Evolutionary conservation across 1,284 basidiomycete species (phyloP), one percentile per base, ranked within the genome.

Genomic region (Mycosarcoma maydis): DNA sequence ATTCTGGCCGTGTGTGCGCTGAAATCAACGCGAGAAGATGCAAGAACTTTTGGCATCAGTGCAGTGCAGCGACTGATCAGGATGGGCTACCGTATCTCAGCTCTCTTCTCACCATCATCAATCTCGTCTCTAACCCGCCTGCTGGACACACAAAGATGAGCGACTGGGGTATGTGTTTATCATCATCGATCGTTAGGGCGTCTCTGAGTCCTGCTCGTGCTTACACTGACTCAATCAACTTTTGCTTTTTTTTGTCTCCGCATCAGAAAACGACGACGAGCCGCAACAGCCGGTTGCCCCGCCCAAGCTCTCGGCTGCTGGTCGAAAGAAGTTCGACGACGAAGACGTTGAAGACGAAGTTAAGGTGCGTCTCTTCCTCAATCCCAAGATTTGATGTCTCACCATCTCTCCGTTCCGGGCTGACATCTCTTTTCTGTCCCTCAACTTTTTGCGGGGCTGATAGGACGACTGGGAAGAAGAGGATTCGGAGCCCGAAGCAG

Each of bases 381-480:
- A n/a, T n/a, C n/a, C n/a, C n/a, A n/a, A n/a, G n/a, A n/a, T n/a
- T n/a, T n/a, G n/a, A n/a, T n/a, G n/a, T n/a, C n/a, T n/a, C n/a
- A n/a, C n/a, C n/a, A n/a, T n/a, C n/a, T n/a, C n/a, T 16, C 27
- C 1, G 6, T 27, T 3, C 36, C n/a, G 8, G 13, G 16, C 32
- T n/a, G 16, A 34, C 11, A 6, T 24, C 14, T 11, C 38, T 24
- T 22, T 24, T 14, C 5, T 19, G 27, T 29, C 13, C 38, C 7
- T 6, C 29, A 19, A 3, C 4, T 9, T 23, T 20, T 30, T 19
- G 6, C 14, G 7, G 11, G 13, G 10, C 17, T n/a, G 24, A 26
- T 23, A 75, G 72, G 80, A 81, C 43, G 80, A 81, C 48, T 81
- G 80, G 80, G 80, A 81, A 33, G 78, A 75, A 23, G 73, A 74